A percentile compares a stretch with the other conserved stretches of the same genome.
phyloP scores from a whole-genome alignment of 2,329 filamentous ascomycete species.

The Leptographium wingfieldii region DNA sequence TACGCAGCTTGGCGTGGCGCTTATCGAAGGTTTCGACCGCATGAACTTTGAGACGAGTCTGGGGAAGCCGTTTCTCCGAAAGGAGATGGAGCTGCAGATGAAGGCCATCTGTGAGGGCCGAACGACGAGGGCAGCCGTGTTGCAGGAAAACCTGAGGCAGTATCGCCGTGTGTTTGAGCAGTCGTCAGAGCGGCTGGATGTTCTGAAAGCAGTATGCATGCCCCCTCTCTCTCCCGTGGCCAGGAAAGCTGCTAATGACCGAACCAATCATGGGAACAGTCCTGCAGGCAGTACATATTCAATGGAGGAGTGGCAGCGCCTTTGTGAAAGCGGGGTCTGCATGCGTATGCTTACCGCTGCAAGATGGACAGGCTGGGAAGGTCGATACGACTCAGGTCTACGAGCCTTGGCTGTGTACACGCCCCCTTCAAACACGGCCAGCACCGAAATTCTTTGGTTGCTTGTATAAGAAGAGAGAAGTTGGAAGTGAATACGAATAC shows the following conservation, averaged over 20 bases:
- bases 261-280: constrained; percentile 16
- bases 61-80: constrained; percentile 88
- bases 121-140: constrained; percentile 59
- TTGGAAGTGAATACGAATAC: no score
- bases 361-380: not conserved
- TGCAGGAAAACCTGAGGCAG: constrained; percentile 72
- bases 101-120: constrained; percentile 88
- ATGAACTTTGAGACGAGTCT: constrained; percentile 89
- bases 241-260: constrained; percentile 7
- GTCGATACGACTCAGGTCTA: not conserved
- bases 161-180: constrained; percentile 80
- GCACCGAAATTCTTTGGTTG: no score
- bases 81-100: constrained; percentile 97
- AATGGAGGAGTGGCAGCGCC: not conserved
- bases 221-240: not conserved
- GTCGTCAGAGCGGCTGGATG: constrained; percentile 61
- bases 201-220: constrained; percentile 46
- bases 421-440: no score
- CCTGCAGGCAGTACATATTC: constrained; percentile 43
- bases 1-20: constrained; percentile 76
- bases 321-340: not conserved
- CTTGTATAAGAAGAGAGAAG: no score
- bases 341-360: not conserved
- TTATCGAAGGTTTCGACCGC: constrained; percentile 89
- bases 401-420: not conserved